Base-by-base conservation (phyloP, 176 grass and related monocot genomes). In the Phragmites australis region DNA sequence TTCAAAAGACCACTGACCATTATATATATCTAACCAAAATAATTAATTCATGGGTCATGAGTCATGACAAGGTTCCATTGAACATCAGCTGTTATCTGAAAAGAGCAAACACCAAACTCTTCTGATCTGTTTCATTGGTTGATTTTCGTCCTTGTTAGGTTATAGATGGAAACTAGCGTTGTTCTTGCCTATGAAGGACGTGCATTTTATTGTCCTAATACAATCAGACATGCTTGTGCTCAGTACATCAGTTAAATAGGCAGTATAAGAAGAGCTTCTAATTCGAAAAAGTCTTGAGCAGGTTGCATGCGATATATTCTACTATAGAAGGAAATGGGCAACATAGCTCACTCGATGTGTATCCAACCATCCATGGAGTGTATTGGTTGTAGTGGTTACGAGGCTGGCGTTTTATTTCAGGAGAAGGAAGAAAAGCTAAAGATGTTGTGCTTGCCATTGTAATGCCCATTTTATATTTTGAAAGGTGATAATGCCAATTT, bases 361-460 rank as follows among this genome's bases (percentile, higher is more conserved):
- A n/a, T n/a, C n/a, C n/a, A n/a, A n/a, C n/a, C n/a, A n/a, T n/a
- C n/a, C n/a, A n/a, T n/a, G n/a, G n/a, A n/a, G n/a, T n/a, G n/a
- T n/a, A n/a, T n/a, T n/a, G n/a, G n/a, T n/a, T n/a, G n/a, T n/a
- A n/a, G n/a, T n/a, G n/a, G n/a, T n/a, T n/a, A n/a, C n/a, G n/a
- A n/a, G n/a, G n/a, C n/a, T n/a, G n/a, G n/a, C n/a, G n/a, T n/a
- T n/a, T n/a, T n/a, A n/a, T n/a, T 91, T 88, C 60, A 95, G 82
- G 68, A 90, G 67, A 76, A 95, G 68, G 96, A 99, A 90, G 86
- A 93, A 40, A 92, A 19, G 9, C 29, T 80, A 46, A 21, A 44
- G 68, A 54, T 81, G 34, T 8, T 75, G 22, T 3, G 21, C 45
- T 14, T 67, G 31, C 30, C 27, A 32, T n/a, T n/a, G n/a, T n/a